Base-by-base conservation (phyloP, 768 basidiomycete genomes). In the Auricularia sp. region DNA sequence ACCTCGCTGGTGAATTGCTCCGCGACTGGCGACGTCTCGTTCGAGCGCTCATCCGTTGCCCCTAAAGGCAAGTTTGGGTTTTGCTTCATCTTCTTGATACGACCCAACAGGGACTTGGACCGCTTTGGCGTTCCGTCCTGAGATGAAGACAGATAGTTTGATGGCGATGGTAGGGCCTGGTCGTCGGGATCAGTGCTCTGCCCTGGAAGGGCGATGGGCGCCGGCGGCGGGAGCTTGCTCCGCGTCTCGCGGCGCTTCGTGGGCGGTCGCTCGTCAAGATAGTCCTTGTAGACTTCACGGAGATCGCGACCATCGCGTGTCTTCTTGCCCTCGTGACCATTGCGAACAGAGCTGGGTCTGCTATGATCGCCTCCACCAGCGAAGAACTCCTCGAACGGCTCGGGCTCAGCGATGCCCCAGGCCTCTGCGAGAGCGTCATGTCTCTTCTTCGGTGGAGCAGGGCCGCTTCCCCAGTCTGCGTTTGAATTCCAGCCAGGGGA, bases 381-480 rank as follows among this genome's bases (percentile, higher is more conserved):
- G 67, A 85, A 89, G 72, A 94, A 94, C 70, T 94, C 92, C 70
- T 94, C 92, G 70, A 83, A 94, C 6, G 92, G 92, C 71, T 94
- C 92, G 3, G 92, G 92, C 70, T 94, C 92, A 69, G 92, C 90
- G 62, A 91, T 92, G 44, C 92, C 92, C 92, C 92, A 94, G 1
- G 92, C 92, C 75, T 94, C 92, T 58, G 92, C 92, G 65, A 94
- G 86, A 44, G 89, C 90, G 69, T 94, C 90, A 39, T 90, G 86
- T 71, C 90, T 90, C 76, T 90, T 91, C 84, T 92, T 92, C 39
- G 87, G 84, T 8, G 64, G 45, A 83, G 82, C 56, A 33, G 29
- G 24, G 24, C 24, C 29, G 29, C 29, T 29, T 29, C 29, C 21
- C 56, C 24, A 59, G 24, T 34, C 21, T 10, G 21, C 8, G 24